Evolutionary conservation across 768 basidiomycete genomes (phyloP).

Genomic region (Leccinum imitatum): DNA sequence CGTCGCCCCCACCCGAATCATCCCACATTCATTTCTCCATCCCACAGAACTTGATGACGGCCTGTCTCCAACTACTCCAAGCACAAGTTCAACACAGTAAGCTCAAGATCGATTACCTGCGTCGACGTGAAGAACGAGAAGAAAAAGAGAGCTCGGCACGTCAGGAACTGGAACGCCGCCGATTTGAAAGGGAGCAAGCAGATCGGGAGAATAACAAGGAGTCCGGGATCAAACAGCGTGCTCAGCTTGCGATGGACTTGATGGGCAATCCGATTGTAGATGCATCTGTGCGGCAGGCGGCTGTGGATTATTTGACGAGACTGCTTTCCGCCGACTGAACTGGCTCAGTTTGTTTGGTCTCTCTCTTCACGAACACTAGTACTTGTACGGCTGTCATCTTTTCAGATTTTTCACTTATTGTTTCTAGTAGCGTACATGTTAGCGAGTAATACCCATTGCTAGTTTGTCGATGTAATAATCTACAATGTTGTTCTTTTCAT

Average conservation of each 20-base stretch:
- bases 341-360: constrained; percentile 14
- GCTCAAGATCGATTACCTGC: constrained; percentile 67
- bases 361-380: background rate
- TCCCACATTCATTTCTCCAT: constrained; percentile 49
- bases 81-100: constrained; percentile 69
- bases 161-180: constrained; percentile 51
- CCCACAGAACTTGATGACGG: constrained; percentile 55
- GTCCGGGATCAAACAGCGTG: constrained; percentile 57
- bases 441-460: constrained; percentile 10
- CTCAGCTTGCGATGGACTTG: constrained; percentile 65
- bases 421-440: constrained; percentile 1
- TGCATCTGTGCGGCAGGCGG: constrained; percentile 60
- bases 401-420: background rate
- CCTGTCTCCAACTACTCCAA: constrained; percentile 60
- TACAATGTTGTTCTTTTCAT: background rate
- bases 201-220: constrained; percentile 56
- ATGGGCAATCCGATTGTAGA: constrained; percentile 59
- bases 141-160: constrained; percentile 53
- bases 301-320: constrained; percentile 71
- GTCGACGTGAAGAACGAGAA: constrained; percentile 68
- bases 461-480: background rate
- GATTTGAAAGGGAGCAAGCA: constrained; percentile 54
- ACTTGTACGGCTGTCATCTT: background rate
- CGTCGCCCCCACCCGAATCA: constrained; percentile 36
- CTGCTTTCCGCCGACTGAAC: constrained; percentile 45